Percentiles rank a stretch among this genome's conserved stretches.
These are phyloP conservation scores for Stemphylium lycopersici DNA, from an alignment of 2,329 filamentous ascomycete species.

Conservation along the genomic window DNA sequence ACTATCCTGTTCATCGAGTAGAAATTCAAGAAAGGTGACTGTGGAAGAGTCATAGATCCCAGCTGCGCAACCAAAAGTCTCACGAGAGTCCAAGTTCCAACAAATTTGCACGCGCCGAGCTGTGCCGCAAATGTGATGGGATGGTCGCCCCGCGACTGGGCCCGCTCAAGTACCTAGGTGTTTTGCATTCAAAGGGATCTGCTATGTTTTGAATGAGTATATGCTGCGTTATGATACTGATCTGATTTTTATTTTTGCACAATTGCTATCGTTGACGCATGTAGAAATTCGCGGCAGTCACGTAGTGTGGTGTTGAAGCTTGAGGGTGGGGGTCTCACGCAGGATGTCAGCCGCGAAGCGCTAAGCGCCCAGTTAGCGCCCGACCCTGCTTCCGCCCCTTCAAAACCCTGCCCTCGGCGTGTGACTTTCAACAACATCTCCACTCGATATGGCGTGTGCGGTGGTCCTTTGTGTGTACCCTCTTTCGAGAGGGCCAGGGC, in stretches of 20 bases:
- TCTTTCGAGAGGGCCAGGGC: background rate
- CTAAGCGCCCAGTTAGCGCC: background rate
- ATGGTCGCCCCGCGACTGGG: too few species aligned
- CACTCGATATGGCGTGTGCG: background rate
- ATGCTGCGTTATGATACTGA: too few species aligned
- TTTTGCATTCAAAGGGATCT: too few species aligned
- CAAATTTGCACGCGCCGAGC: background rate
- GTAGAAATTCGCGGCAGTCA: too few species aligned
- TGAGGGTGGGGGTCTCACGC: background rate
- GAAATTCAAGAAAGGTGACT: too few species aligned
- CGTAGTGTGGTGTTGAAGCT: background rate
- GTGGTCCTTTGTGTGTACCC: background rate
- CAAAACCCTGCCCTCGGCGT: background rate
- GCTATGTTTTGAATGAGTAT: too few species aligned
- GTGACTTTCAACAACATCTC: background rate
- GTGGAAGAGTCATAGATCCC: background rate
- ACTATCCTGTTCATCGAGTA: too few species aligned
- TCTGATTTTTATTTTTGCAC: too few species aligned
- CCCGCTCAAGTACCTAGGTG: too few species aligned
- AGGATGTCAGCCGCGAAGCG: background rate
- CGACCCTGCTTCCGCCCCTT: background rate
- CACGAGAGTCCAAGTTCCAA: background rate
- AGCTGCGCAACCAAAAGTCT: background rate
- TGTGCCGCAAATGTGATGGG: background rate
- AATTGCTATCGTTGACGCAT: too few species aligned